phyloP scores from a whole-genome alignment of 495 filamentous ascomycete genomes.

The Staphylotrichum longicolle region DNA sequence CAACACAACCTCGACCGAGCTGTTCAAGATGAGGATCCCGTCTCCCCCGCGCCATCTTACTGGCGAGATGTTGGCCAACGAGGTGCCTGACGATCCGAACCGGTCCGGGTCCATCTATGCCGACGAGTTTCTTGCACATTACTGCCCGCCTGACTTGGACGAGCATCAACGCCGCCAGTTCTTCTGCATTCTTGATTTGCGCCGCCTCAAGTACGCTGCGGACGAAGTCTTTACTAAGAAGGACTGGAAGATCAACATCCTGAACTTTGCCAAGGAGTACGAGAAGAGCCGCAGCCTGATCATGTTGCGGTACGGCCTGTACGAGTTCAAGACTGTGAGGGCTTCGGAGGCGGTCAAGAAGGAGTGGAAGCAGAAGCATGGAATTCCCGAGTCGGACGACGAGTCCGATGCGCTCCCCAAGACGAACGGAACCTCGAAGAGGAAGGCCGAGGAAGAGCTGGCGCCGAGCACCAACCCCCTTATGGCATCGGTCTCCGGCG shows the following conservation, averaged over 20 bases:
- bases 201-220: constrained; percentile 52
- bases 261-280: constrained; percentile 54
- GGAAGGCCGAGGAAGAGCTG: constrained; percentile 48
- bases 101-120: constrained; percentile 47
- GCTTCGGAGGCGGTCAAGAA: constrained; percentile 47
- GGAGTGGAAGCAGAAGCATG: constrained; percentile 49
- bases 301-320: constrained; percentile 52
- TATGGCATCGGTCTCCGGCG: constrained; percentile 35
- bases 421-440: constrained; percentile 35
- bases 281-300: constrained; percentile 54
- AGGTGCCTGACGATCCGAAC: constrained; percentile 44
- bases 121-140: constrained; percentile 49
- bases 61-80: constrained; percentile 45
- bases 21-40: constrained; percentile 49
- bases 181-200: constrained; percentile 53
- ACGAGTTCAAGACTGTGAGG: constrained; percentile 53
- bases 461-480: constrained; percentile 35
- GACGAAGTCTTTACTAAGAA: constrained; percentile 52
- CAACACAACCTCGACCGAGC: constrained; percentile 38
- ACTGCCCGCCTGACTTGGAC: constrained; percentile 48
- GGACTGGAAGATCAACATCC: constrained; percentile 52
- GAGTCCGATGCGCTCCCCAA: constrained; percentile 25
- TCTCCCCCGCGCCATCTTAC: constrained; percentile 46
- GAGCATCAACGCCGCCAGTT: constrained; percentile 51
- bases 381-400: constrained; percentile 41